These are phyloP conservation scores for Leptodontidium sp. DNA, from an alignment of 2,329 filamentous ascomycete species.

Conservation along the genomic window DNA sequence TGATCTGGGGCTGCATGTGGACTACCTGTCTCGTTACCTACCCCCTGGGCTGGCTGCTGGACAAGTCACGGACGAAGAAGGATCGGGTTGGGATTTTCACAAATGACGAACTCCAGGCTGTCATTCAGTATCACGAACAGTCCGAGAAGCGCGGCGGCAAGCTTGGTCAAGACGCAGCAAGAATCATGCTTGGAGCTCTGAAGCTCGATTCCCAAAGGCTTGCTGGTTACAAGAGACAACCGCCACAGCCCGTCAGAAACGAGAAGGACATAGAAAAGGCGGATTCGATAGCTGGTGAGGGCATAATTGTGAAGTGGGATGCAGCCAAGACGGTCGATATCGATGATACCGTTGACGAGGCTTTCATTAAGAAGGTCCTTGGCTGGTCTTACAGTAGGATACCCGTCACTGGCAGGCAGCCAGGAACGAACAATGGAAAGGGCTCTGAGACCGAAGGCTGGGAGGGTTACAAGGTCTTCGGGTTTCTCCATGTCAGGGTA, in stretches of 20 bases:
- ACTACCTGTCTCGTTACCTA: constrained; percentile 38
- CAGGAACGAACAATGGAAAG: background rate
- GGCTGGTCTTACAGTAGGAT: constrained; percentile 43
- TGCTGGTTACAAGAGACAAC: constrained; percentile 22
- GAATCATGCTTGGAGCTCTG: constrained; percentile 41
- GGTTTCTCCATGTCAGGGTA: constrained; percentile 43
- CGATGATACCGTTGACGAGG: constrained; percentile 38
- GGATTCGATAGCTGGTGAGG: constrained; percentile 21
- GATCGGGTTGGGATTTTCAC: constrained; percentile 35
- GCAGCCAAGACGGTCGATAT: constrained; percentile 40
- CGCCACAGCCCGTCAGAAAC: constrained; percentile 3
- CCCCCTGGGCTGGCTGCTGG: constrained; percentile 40
- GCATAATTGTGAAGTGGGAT: constrained; percentile 39
- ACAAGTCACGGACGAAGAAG: constrained; percentile 24
- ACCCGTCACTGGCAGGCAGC: constrained; percentile 39
- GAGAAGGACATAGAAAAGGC: constrained; percentile 40
- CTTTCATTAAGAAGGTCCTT: constrained; percentile 41
- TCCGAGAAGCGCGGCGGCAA: constrained; percentile 38
- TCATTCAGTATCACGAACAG: constrained; percentile 41
- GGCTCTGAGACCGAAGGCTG: constrained; percentile 10
- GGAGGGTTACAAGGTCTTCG: constrained; percentile 35
- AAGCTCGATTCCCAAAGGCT: constrained; percentile 37
- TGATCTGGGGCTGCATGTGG: constrained; percentile 43
- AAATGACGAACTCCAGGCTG: constrained; percentile 34
- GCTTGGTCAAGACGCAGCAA: constrained; percentile 35